These are phyloP conservation scores for Tremella fuciformis DNA, from an alignment of 768 basidiomycete genomes.

Conservation along the genomic window DNA sequence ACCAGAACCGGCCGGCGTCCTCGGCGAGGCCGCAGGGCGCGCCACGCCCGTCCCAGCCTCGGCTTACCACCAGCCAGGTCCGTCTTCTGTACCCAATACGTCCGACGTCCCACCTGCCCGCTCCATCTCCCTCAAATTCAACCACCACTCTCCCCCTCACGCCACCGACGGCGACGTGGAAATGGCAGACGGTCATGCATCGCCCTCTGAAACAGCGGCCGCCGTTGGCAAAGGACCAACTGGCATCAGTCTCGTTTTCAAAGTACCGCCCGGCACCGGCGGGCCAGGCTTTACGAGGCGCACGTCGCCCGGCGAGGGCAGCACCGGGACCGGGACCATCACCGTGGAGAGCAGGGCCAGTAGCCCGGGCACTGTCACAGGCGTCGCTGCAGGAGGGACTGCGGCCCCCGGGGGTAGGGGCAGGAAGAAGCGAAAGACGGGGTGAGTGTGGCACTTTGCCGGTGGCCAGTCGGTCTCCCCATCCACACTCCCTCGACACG, in stretches of 20 bases:
- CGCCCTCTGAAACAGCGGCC: too few relatives aligned
- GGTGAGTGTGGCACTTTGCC: constrained; percentile 20
- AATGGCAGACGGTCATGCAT: too few relatives aligned
- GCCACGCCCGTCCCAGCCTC: too few relatives aligned
- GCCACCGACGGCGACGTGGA: too few relatives aligned
- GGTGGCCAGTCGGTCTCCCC: background rate
- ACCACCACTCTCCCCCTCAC: too few relatives aligned
- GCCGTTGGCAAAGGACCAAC: too few relatives aligned
- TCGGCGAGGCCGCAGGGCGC: too few relatives aligned
- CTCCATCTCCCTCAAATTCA: too few relatives aligned
- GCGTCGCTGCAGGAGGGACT: background rate
- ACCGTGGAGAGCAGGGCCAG: constrained; percentile 3
- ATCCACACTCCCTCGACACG: constrained; percentile 2
- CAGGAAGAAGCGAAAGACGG: constrained; percentile 17
- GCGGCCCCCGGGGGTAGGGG: background rate
- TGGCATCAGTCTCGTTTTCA: constrained; percentile 3
- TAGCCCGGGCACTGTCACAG: background rate
- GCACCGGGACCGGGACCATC: background rate
- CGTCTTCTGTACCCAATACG: too few relatives aligned
- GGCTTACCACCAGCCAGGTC: too few relatives aligned
- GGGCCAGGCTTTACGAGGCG: background rate
- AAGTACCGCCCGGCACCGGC: background rate
- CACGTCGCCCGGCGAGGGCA: background rate
- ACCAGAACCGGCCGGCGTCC: too few relatives aligned
- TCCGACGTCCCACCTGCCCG: too few relatives aligned